Base-by-base conservation (phyloP, 2,329 filamentous ascomycete genomes). In the Venturiaceae sp. region DNA sequence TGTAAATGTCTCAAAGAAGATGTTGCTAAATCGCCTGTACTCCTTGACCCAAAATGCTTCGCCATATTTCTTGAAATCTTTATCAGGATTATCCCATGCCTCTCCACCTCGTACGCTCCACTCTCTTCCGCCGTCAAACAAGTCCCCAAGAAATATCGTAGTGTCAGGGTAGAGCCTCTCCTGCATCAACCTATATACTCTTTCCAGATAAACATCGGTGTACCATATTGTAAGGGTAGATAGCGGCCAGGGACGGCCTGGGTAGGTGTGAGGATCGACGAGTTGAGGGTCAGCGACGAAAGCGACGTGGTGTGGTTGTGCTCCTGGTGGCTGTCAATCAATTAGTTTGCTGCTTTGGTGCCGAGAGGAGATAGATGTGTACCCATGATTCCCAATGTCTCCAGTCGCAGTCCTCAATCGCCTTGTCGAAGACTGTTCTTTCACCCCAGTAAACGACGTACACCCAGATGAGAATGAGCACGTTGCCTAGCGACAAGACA, bases 101-200 rank as follows among this genome's bases (percentile, higher is more conserved):
- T 26, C 66, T 60, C 82, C 86, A 26, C 78, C 78, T 2, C 72
- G 75, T 13, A 92, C 92, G 64, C 86, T 87, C 94, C 94, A 99
- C 76, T 99, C 94, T 64, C 94, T 83, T 8, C 94, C 94, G 3
- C 94, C 94, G 68, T 99, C 94, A 66, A 99, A 96, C 0, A 99
- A 76, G 68, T 99, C 94, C 7, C 94, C 94, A 0, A 99, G 77
- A 68, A 99, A 97, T 68, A 96, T 83, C 1, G 95, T 78, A 16
- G 88, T 92, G 68, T 96, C 90, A 0, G 94, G 94, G n/a, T 83
- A 82, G 14, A 97, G 77, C 19, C 83, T 75, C 19, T 80, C 75
- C 67, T 96, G 90, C 60, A 97, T 80, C 57, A 86, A 81, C n/a
- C 78, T 81, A 70, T 95, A 97, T 8, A 88, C 85, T 44, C 92